Evolutionary conservation across 176 grass and related monocot species (phyloP).

Genomic region (Miscanthus lutarioriparius): DNA sequence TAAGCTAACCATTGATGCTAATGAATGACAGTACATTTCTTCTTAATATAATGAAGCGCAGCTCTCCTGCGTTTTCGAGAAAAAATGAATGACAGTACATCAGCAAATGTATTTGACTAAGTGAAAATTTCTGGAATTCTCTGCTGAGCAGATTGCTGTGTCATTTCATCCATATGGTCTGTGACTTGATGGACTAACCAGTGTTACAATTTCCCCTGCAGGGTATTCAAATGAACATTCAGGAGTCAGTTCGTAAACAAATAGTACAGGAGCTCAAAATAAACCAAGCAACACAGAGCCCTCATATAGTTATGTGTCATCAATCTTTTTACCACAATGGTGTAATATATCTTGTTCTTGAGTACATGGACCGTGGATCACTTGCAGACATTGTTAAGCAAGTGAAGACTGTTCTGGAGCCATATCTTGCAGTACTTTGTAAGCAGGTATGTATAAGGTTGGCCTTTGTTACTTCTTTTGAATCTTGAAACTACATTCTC

Average conservation of each 20-base stretch:
- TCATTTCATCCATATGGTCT: background rate
- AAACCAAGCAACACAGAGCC: slow-evolving; percentile 81
- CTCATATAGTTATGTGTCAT: slow-evolving; percentile 86
- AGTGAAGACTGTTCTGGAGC: slow-evolving; percentile 92
- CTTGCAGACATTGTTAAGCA: slow-evolving; percentile 94
- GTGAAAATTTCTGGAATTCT: background rate
- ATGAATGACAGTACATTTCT: background rate
- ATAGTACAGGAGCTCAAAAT: slow-evolving; percentile 99
- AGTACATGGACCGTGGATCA: slow-evolving; percentile 98
- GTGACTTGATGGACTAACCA: slow-evolving; percentile 24
- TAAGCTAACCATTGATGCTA: background rate
- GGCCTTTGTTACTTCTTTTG: background rate
- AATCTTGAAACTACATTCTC: slow-evolving; percentile 9
- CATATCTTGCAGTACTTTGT: slow-evolving; percentile 91
- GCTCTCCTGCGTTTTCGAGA: too few species aligned
- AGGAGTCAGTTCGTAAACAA: slow-evolving; percentile 91
- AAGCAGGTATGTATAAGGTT: slow-evolving; percentile 62
- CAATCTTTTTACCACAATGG: slow-evolving; percentile 99
- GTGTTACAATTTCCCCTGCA: slow-evolving; percentile 28
- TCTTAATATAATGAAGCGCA: too few species aligned
- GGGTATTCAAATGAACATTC: slow-evolving; percentile 99
- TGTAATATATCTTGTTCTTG: slow-evolving; percentile 96
- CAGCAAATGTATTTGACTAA: background rate
- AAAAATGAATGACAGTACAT: slow-evolving; percentile 1
- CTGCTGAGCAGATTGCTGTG: background rate